Conservation (phyloP, 2,329 filamentous ascomycete species). For the Sporothrix pseudoabietina region DNA sequence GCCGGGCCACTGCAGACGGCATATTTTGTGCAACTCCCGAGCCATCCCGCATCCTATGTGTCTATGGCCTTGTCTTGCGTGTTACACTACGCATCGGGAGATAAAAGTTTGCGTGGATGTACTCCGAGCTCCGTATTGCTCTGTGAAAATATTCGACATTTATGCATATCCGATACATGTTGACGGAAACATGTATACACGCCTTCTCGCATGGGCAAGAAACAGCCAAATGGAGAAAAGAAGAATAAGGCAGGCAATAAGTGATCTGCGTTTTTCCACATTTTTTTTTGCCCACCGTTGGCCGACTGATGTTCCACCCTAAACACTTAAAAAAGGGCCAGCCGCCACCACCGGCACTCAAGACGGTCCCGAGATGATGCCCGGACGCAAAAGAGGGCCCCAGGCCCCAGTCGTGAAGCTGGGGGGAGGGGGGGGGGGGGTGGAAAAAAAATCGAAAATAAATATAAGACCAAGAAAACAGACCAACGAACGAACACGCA, state of each 20-base stretch:
- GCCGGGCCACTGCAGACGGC: not conserved
- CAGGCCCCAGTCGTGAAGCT: not conserved
- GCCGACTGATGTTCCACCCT: not conserved
- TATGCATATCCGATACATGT: not conserved
- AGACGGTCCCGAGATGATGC: conserved; percentile 20
- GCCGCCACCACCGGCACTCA: conserved; percentile 20
- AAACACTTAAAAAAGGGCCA: conserved; percentile 4
- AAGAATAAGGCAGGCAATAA: not conserved
- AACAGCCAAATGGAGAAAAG: not conserved
- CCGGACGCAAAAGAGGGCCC: not conserved
- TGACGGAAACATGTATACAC: not conserved
- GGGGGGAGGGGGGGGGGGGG: too few species aligned
- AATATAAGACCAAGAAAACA: not conserved
- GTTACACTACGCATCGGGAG: not conserved
- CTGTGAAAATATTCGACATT: not conserved
- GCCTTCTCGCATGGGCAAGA: conserved; percentile 5
- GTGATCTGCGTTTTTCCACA: conserved; percentile 13
- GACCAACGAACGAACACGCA: not conserved
- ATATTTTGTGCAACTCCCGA: conserved; percentile 21
- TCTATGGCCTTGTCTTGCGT: conserved; percentile 1
- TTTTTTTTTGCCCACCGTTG: not conserved
- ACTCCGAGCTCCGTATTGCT: too few species aligned
- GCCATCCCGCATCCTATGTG: conserved; percentile 3
- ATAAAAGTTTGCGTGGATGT: not conserved
- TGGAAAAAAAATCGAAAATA: too few species aligned